These are phyloP conservation scores for Tolypocladium tropicale DNA, from an alignment of 2,329 filamentous ascomycete species.

Conservation along the genomic window DNA sequence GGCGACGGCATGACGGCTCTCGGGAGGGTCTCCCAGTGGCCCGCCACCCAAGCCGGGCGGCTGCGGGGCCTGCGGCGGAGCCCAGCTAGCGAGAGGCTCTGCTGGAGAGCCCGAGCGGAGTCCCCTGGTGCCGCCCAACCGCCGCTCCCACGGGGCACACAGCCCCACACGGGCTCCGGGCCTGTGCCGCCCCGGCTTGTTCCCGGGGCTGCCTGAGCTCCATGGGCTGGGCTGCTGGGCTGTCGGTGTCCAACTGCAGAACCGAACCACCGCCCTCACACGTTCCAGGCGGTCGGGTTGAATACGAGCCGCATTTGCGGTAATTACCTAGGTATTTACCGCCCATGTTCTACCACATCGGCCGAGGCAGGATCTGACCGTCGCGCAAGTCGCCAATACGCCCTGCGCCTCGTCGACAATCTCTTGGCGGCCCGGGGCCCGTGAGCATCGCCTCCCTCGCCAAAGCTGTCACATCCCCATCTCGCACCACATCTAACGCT, in stretches of 20 bases:
- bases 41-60: background rate
- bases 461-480: too few relatives aligned
- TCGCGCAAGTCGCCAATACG: background rate
- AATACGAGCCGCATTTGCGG: too few relatives aligned
- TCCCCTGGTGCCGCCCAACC: background rate
- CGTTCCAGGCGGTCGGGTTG: too few relatives aligned
- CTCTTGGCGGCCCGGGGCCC: background rate
- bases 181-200: background rate
- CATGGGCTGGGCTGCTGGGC: background rate
- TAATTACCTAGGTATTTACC: too few relatives aligned
- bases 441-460: background rate
- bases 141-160: too few relatives aligned
- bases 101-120: background rate
- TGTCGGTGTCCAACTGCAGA: too few relatives aligned
- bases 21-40: too few relatives aligned
- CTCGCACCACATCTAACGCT: background rate
- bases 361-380: too few relatives aligned
- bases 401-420: background rate
- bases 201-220: background rate
- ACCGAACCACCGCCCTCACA: too few relatives aligned
- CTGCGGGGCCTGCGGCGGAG: background rate
- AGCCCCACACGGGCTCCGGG: too few relatives aligned
- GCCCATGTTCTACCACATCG: too few relatives aligned
- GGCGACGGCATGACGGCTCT: too few relatives aligned
- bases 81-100: background rate